Conservation (phyloP, 257 asterid genomes). For the Rubia yunnanensis region DNA sequence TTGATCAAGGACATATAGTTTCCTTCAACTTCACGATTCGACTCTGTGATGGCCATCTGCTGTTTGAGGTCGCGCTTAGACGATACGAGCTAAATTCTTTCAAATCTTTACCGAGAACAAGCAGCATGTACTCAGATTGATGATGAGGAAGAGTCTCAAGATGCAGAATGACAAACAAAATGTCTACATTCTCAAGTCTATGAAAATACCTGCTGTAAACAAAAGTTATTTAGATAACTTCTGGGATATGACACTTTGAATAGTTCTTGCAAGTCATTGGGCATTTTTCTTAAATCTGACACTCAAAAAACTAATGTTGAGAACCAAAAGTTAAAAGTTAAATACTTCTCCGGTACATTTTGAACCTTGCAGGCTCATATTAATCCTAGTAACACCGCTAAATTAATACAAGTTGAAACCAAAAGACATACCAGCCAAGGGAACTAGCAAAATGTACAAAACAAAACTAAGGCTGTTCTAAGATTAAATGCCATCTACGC, state of each 20-base stretch:
- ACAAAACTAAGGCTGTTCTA: neutral
- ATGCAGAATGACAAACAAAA: neutral
- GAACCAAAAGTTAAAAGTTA: neutral
- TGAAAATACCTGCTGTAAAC: neutral
- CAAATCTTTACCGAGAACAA: neutral
- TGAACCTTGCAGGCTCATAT: neutral
- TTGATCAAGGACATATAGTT: neutral
- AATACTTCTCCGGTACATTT: neutral
- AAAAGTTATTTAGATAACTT: too few relatives aligned
- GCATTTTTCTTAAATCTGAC: neutral
- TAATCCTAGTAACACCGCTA: neutral
- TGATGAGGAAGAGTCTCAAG: too few relatives aligned
- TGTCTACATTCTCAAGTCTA: neutral
- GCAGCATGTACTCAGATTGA: neutral
- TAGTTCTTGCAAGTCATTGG: neutral
- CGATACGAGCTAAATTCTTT: too few relatives aligned
- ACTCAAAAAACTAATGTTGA: neutral
- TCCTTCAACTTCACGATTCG: neutral
- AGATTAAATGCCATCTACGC: neutral
- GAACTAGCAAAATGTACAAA: constrained; percentile 5
- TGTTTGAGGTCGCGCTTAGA: neutral
- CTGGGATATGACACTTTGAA: neutral
- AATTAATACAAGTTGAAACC: neutral
- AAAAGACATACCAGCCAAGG: neutral
- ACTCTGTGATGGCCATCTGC: neutral